Conservation (phyloP, 1,284 basidiomycete genomes). For the Cystobasidiaceae sp. region DNA sequence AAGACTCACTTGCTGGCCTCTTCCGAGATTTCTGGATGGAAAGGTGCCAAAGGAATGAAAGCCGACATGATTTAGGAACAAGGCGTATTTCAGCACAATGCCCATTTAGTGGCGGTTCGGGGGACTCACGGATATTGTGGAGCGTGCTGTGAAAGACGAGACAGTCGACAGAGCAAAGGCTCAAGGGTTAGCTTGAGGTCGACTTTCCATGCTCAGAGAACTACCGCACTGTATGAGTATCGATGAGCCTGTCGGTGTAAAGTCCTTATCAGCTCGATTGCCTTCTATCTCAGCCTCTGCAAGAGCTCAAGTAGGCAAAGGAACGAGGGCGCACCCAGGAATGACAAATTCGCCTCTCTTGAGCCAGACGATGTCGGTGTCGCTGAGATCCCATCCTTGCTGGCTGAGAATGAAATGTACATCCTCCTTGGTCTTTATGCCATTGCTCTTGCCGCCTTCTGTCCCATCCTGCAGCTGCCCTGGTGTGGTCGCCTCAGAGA, state of each 20-base stretch:
- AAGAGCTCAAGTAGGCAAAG: neutral
- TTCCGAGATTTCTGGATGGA: neutral
- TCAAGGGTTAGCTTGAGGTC: conserved; percentile 42
- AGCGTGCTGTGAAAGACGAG: conserved; percentile 59
- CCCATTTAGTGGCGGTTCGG: conserved; percentile 35
- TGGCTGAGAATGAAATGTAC: conserved; percentile 16
- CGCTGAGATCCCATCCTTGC: conserved; percentile 36
- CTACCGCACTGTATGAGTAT: conserved; percentile 84
- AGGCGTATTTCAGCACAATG: conserved; percentile 48
- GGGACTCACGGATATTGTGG: conserved; percentile 78
- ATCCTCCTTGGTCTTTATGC: conserved; percentile 10
- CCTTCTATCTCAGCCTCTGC: neutral
- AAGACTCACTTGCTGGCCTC: neutral
- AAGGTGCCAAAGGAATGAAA: too few species aligned
- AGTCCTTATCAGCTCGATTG: neutral
- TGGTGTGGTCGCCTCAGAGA: conserved; percentile 51
- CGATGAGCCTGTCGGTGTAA: conserved; percentile 54
- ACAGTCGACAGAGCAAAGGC: conserved; percentile 5
- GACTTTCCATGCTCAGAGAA: too few species aligned
- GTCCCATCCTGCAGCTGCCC: neutral
- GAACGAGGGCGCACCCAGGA: conserved; percentile 58
- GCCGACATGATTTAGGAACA: too few species aligned
- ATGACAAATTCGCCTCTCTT: conserved; percentile 70
- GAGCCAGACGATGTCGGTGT: conserved; percentile 53
- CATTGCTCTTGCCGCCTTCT: conserved; percentile 13